Evolutionary conservation across 257 asterid species (phyloP), one percentile per base, ranked within the genome.

Genomic region (Plectranthus barbatus): DNA sequence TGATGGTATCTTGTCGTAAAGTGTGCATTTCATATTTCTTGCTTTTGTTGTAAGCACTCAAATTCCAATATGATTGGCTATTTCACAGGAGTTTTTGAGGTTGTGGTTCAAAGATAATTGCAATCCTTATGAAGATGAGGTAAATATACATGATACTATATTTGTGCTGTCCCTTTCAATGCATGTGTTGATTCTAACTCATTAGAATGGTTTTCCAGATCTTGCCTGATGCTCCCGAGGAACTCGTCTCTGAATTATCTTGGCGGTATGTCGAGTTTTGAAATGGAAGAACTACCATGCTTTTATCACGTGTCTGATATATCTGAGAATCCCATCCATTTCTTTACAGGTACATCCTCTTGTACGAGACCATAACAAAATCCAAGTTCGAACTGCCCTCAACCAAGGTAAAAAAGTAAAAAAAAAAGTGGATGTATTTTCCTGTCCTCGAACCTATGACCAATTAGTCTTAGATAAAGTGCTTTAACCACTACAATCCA

Each of bases 91-190:
- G 62, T 93, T 93, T 73, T 77, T 93, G 90, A 90, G 97, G 83
- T 62, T 87, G 72, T 90, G 97, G 99, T 93, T 93, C 77, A 90
- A 84, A 77, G 82, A 79, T 72, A 87, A 84, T 53, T 90, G 95
- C 84, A 81, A 90, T 61, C 99, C 97, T 19, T 90, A 87, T 18
- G 87, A 87, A 75, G 97, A 93, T 66, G 81, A 90, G 95, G 97
- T 87, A 78, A 67, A 13, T 39, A 8, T 37, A 26, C 36, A 18
- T n/a, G 17, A 68, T 9, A 10, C 7, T 53, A 9, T 44, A 1
- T 12, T 45, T 49, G 41, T 11, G 2, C 20, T 29, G 14, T 48
- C 57, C 44, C 51, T 62, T 7, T 34, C 33, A 14, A 37, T 33
- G 21, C 34, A 14, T 58, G 4, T 47, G 37, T 44, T 52, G 37